These are phyloP conservation scores for Orychophragmus violaceus DNA, from an alignment of 345 rosid species.

Conservation along the genomic window DNA sequence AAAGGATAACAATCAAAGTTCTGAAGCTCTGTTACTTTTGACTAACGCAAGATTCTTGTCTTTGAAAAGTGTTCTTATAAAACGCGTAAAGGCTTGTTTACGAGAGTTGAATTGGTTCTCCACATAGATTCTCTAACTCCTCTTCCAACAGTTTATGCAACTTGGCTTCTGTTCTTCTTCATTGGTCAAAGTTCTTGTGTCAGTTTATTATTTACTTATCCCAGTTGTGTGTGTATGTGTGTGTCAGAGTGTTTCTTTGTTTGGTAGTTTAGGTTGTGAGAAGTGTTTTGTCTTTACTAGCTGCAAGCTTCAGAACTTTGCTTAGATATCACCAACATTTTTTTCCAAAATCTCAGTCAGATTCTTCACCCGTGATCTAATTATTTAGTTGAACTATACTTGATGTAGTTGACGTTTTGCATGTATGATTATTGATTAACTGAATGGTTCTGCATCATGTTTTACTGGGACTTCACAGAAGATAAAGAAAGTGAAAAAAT, in stretches of 20 bases:
- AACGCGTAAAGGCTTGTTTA: no score
- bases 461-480: background rate
- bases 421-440: background rate
- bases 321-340: conserved; percentile 28
- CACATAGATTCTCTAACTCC: no score
- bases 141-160: conserved; percentile 52
- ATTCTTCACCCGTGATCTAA: conserved; percentile 55
- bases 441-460: background rate
- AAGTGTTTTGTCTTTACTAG: conserved; percentile 1
- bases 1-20: no score
- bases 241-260: conserved; percentile 32
- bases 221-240: conserved; percentile 16
- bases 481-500: background rate
- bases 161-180: conserved; percentile 50
- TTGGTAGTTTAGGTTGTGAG: conserved; percentile 26
- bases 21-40: no score
- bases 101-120: no score
- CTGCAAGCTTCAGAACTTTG: conserved; percentile 25
- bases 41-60: no score
- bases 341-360: conserved; percentile 35
- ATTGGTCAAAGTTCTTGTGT: conserved; percentile 37
- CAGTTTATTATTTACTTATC: conserved; percentile 27
- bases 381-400: conserved; percentile 17
- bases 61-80: no score
- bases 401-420: background rate